phyloP scores from a whole-genome alignment of 305 asterid genomes.

The Stenogyne calaminthoides region DNA sequence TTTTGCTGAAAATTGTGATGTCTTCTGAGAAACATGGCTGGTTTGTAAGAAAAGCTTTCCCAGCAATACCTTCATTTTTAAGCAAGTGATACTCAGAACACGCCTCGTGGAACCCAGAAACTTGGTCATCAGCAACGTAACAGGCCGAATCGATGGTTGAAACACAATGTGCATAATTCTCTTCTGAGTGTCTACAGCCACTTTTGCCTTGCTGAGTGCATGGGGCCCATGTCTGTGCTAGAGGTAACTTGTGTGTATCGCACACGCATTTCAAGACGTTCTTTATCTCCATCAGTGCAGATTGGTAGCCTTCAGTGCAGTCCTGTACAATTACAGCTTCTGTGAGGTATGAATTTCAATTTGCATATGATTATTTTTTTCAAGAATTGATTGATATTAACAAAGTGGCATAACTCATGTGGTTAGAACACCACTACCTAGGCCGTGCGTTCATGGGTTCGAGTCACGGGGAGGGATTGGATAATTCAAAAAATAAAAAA shows the following conservation, averaged over 20 bases:
- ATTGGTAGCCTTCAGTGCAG: slow-evolving; percentile 54
- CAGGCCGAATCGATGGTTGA: slow-evolving; percentile 73
- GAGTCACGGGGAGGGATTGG: no score
- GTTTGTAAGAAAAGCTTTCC: slow-evolving; percentile 67
- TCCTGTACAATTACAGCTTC: slow-evolving; percentile 43
- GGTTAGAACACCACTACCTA: no score
- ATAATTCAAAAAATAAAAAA: no score
- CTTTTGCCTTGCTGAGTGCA: slow-evolving; percentile 66
- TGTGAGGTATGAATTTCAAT: slow-evolving; percentile 24
- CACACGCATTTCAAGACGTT: slow-evolving; percentile 59
- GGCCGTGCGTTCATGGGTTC: no score
- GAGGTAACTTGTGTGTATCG: slow-evolving; percentile 60
- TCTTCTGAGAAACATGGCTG: slow-evolving; percentile 69
- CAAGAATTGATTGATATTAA: background rate
- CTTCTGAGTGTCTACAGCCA: slow-evolving; percentile 70
- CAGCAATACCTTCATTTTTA: slow-evolving; percentile 76
- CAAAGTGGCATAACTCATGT: no score
- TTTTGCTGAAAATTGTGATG: slow-evolving; percentile 58
- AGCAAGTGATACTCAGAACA: slow-evolving; percentile 77
- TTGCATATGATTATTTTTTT: slow-evolving; percentile 1
- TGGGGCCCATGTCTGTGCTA: slow-evolving; percentile 86
- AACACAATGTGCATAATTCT: slow-evolving; percentile 58
- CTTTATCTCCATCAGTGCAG: slow-evolving; percentile 60
- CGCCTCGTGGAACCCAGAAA: slow-evolving; percentile 62
- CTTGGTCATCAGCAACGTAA: slow-evolving; percentile 59